phyloP scores from a whole-genome alignment of 2,329 filamentous ascomycete genomes.

The Fusarium cyanostomum region DNA sequence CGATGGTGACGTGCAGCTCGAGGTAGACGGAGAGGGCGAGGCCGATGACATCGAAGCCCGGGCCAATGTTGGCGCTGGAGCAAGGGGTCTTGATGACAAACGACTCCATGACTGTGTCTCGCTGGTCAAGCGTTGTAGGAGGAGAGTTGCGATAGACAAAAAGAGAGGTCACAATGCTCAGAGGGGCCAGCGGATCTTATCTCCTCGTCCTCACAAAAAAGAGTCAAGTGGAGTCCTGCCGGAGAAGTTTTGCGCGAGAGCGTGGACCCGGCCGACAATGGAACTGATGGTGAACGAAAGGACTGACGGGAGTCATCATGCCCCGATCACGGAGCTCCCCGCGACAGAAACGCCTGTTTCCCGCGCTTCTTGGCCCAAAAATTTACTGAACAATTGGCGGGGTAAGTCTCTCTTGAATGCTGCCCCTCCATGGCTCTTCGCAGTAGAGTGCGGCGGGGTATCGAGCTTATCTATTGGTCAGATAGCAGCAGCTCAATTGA shows the following conservation, averaged over 20 bases:
- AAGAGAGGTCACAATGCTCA: conserved; percentile 7
- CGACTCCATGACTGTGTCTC: conserved; percentile 60
- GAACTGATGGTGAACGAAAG: conserved; percentile 12
- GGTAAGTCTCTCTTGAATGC: conserved; percentile 16
- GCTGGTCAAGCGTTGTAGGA: conserved; percentile 8
- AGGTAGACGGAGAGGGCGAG: conserved; percentile 94
- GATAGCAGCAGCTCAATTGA: conserved; percentile 1
- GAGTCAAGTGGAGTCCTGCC: too few relatives aligned
- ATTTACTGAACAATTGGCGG: conserved; percentile 25
- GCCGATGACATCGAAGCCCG: conserved; percentile 97
- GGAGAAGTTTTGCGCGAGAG: background rate
- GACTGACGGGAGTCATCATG: conserved; percentile 8
- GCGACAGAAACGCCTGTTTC: conserved; percentile 6
- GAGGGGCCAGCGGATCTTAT: conserved; percentile 22
- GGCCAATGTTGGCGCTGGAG: conserved; percentile 97
- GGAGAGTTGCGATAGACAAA: conserved; percentile 15
- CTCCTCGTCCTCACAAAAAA: background rate
- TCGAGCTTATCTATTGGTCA: conserved; percentile 18
- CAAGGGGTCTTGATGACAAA: conserved; percentile 84
- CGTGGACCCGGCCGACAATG: conserved; percentile 14
- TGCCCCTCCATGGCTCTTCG: conserved; percentile 2
- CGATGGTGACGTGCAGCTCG: conserved; percentile 83
- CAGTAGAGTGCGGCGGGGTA: conserved; percentile 4
- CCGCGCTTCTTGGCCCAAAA: conserved; percentile 11
- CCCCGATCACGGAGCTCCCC: conserved; percentile 36